A percentile compares a stretch with the other conserved stretches of the same genome.
phyloP scores from a whole-genome alignment of 2,329 filamentous ascomycete genomes.

The Nemania abortiva region DNA sequence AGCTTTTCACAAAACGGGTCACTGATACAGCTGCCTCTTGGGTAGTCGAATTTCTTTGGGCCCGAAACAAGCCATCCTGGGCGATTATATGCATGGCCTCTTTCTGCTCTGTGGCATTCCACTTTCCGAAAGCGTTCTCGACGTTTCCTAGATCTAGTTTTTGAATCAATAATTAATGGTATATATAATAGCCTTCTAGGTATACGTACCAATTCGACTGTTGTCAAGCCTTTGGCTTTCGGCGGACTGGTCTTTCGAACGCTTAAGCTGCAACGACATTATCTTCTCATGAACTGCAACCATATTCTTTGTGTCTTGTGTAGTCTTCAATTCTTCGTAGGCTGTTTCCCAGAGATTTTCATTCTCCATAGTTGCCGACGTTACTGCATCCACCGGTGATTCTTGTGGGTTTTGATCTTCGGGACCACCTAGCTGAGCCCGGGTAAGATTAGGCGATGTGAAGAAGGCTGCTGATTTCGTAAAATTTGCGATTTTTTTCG shows the following conservation, averaged over 20 bases:
- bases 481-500: neutral
- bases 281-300: neutral
- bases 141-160: neutral
- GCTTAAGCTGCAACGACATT: neutral
- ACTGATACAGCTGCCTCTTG: neutral
- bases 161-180: neutral
- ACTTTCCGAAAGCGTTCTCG: neutral
- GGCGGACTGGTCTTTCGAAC: neutral
- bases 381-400: neutral
- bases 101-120: neutral
- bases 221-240: neutral
- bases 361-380: neutral
- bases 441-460: neutral
- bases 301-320: neutral
- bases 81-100: neutral
- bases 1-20: neutral
- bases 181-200: neutral
- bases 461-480: neutral
- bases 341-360: neutral
- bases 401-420: too few species aligned
- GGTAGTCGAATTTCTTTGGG: neutral
- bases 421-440: too few species aligned
- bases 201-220: neutral
- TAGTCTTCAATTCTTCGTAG: neutral
- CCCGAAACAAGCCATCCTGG: neutral